Evolutionary conservation across 495 filamentous ascomycete species (phyloP).

Genomic region (Penicillium crystallinum): DNA sequence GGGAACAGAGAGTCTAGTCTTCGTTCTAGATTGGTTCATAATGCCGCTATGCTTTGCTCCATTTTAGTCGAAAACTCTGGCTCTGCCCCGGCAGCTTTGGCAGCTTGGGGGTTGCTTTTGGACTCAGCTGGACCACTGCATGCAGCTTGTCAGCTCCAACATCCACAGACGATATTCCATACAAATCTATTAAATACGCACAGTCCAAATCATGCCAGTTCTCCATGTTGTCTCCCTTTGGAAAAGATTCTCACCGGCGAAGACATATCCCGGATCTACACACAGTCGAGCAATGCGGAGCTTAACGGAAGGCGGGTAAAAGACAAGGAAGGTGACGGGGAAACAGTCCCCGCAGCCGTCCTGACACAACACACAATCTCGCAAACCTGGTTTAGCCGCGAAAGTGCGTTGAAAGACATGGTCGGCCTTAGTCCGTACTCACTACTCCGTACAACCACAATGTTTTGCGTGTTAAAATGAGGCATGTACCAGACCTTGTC

Average conservation of each 20-base stretch:
- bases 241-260: neutral
- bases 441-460: no score
- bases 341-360: no score
- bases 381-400: no score
- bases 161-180: neutral
- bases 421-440: no score
- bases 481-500: no score
- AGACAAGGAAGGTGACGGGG: no score
- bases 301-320: neutral
- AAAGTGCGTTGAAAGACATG: no score
- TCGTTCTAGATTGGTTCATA: slow-evolving; percentile 4
- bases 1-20: neutral
- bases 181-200: no score
- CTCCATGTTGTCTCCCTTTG: neutral
- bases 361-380: no score
- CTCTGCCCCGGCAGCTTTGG: neutral
- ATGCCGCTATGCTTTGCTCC: neutral
- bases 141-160: neutral
- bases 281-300: slow-evolving; percentile 7
- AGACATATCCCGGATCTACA: neutral
- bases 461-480: no score
- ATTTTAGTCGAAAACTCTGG: slow-evolving; percentile 1
- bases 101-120: neutral
- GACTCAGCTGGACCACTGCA: neutral
- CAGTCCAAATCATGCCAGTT: neutral